Evolutionary conservation across 2,329 filamentous ascomycete genomes (phyloP).

Genomic region (Alternaria brassicicola): DNA sequence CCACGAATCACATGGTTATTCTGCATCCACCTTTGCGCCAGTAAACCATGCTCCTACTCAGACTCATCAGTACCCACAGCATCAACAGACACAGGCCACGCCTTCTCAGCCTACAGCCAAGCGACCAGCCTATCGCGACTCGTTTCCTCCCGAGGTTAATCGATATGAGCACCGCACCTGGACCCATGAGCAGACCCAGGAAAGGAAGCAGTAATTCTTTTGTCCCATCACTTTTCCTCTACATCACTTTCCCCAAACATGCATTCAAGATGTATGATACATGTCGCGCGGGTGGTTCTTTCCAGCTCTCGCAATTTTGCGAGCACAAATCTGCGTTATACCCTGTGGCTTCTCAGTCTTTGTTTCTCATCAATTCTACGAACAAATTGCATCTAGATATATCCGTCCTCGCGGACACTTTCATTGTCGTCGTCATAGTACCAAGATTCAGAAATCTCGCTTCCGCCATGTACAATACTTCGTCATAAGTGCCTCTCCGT

Average conservation of each 20-base stretch:
- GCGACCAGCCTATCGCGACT: slow-evolving; percentile 21
- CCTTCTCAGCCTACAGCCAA: slow-evolving; percentile 14
- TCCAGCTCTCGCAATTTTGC: slow-evolving; percentile 9
- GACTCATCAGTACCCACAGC: slow-evolving; percentile 16
- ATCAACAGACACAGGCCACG: slow-evolving; percentile 17
- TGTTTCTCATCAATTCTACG: neutral
- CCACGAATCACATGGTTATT: slow-evolving; percentile 27
- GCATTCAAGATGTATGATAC: neutral
- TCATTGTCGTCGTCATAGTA: neutral
- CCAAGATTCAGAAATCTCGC: neutral
- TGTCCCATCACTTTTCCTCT: neutral
- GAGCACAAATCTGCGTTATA: slow-evolving; percentile 22
- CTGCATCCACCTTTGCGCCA: slow-evolving; percentile 26
- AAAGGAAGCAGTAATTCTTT: slow-evolving; percentile 12
- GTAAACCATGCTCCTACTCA: slow-evolving; percentile 22
- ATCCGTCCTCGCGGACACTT: slow-evolving; percentile 21
- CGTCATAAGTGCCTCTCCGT: slow-evolving; percentile 8
- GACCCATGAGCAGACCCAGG: slow-evolving; percentile 17
- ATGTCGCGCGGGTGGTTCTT: slow-evolving; percentile 9
- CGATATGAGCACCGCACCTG: slow-evolving; percentile 38
- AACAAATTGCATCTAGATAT: slow-evolving; percentile 22
- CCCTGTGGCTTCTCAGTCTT: slow-evolving; percentile 10
- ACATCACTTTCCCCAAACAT: neutral
- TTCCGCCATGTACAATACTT: slow-evolving; percentile 8
- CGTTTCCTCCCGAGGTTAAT: slow-evolving; percentile 19